phyloP scores from a whole-genome alignment of 345 rosid genomes.

The Arabidopsis thaliana region TAIR10.1 NC_003070.9:10834501-10835000 shows the following conservation, averaged over 20 bases:
- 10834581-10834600: neutral
- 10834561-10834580: neutral
- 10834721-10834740: slow-evolving; percentile 96
- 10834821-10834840: neutral
- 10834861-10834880: slow-evolving; percentile 87
- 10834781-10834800: neutral
- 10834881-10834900: slow-evolving; percentile 84
- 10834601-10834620: neutral
- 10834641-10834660: slow-evolving; percentile 96
- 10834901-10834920: slow-evolving; percentile 93
- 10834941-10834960: slow-evolving; percentile 97
- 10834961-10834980: slow-evolving; percentile 98
- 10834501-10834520: neutral
- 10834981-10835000: slow-evolving; percentile 92
- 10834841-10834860: neutral
- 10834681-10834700: slow-evolving; percentile 96
- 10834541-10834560: neutral
- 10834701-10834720: slow-evolving; percentile 97
- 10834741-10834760: slow-evolving; percentile 95
- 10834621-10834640: slow-evolving; percentile 54
- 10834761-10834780: slow-evolving; percentile 53
- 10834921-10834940: slow-evolving; percentile 91
- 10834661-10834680: slow-evolving; percentile 98
- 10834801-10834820: neutral
- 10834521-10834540: neutral